Percentiles rank a stretch among this genome's conserved stretches.
phyloP scores from a whole-genome alignment of 1,139 yeast species.

The Casaregolazyma suthepensis region DNA sequence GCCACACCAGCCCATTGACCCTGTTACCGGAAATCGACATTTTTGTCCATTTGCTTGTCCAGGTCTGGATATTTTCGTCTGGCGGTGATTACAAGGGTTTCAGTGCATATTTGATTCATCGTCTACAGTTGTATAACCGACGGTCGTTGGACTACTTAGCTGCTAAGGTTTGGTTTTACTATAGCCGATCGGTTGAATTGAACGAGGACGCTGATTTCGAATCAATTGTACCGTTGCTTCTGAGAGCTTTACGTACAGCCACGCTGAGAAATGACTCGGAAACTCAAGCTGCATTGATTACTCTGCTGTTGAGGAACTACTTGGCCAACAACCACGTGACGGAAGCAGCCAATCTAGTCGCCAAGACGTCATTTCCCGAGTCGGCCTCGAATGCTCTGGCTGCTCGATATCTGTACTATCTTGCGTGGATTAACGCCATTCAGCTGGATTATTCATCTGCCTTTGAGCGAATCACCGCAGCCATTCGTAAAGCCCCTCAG shows the following conservation, averaged over 20 bases:
- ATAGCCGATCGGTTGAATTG: conserved; percentile 72
- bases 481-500: conserved; percentile 96
- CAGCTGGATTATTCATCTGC: conserved; percentile 92
- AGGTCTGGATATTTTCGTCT: conserved; percentile 57
- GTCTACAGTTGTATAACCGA: conserved; percentile 62
- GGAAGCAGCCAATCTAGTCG: conserved; percentile 84
- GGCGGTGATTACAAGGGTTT: conserved; percentile 31
- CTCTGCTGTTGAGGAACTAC: conserved; percentile 76
- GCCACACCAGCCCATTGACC: conserved; percentile 7
- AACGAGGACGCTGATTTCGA: conserved; percentile 41
- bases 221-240: conserved; percentile 60
- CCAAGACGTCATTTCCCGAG: conserved; percentile 82
- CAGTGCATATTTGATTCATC: conserved; percentile 44
- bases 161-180: conserved; percentile 92
- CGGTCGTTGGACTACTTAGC: conserved; percentile 80
- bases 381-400: conserved; percentile 81
- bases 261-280: conserved; percentile 89
- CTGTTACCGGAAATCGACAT: conserved; percentile 74
- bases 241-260: conserved; percentile 76
- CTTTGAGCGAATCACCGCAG: conserved; percentile 82
- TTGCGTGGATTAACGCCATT: conserved; percentile 84
- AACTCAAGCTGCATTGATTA: conserved; percentile 81
- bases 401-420: conserved; percentile 86
- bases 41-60: conserved; percentile 71
- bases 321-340: conserved; percentile 72